Evolutionary conservation across 2,329 filamentous ascomycete genomes (phyloP), one percentile per base, ranked within the genome.

Genomic region (Cladorrhinum sp.): DNA sequence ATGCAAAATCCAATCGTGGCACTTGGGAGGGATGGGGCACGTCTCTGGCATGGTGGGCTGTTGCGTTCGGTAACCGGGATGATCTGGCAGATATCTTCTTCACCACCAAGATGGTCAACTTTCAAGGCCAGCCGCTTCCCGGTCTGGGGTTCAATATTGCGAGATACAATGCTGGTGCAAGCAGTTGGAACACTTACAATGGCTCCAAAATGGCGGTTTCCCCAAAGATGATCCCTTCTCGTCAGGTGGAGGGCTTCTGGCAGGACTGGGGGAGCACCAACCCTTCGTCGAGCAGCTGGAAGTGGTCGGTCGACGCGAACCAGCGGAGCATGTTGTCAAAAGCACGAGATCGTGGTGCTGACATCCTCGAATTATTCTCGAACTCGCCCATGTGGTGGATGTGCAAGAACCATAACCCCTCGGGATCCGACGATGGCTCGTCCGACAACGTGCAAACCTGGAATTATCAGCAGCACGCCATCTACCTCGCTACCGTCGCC

Each of bases 341-440:
- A 61, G 77, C 77, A 4, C 65, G 69, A 21, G 64, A 62, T 23
- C 68, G 71, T 8, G 76, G 75, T 7, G 76, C 73, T 10, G 70
- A 73, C 60, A 67, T 66, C 9, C 71, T 78, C 56, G 75, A 77
- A 64, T 68, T 90, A 1, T 79, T 79, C 67, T 76, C 73, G 50
- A 78, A 78, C 67, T 74, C 74, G 1, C 77, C 77, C 7, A 75
- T 78, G 74, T 79, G 76, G 77, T 79, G 77, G 77, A 76, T 76
- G 74, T 71, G 71, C 39, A 66, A 67, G 20, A 79, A 79, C 64
- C 73, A 76, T 60, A 79, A 79, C 65, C 77, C 77, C 0, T 72
- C 74, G 0, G 76, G 77, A 1, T 68, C 72, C 1, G 62, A 72
- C 51, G 64, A 71, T 48, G 75, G 75, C 14, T 60, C 62, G 16